Percentiles rank a stretch among this genome's conserved stretches.
These are phyloP conservation scores for Cladosporium phlei DNA, from an alignment of 2,329 filamentous ascomycete genomes.

Conservation along the genomic window DNA sequence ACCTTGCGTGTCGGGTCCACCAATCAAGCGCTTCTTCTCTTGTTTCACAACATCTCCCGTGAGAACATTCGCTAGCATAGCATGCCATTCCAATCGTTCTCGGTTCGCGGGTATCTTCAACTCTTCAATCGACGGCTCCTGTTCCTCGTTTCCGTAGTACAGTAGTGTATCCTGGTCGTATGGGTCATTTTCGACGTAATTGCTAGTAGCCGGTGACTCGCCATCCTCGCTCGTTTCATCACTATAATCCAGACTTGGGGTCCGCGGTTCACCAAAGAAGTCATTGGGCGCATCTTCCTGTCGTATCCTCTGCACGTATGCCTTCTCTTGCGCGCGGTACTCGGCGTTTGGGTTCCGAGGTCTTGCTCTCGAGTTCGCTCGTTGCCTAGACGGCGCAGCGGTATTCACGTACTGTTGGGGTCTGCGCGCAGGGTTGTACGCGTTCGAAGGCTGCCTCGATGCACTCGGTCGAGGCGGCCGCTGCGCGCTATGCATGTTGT, in stretches of 20 bases:
- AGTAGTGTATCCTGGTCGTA: constrained; percentile 91
- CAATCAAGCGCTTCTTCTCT: constrained; percentile 93
- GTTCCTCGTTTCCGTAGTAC: constrained; percentile 85
- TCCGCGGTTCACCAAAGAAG: constrained; percentile 68
- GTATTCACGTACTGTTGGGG: constrained; percentile 45
- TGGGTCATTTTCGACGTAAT: constrained; percentile 72
- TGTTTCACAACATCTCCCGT: constrained; percentile 96
- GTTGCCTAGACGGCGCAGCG: constrained; percentile 43
- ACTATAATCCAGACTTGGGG: constrained; percentile 61
- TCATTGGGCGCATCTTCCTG: constrained; percentile 65
- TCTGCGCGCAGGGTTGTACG: constrained; percentile 46
- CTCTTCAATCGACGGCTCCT: constrained; percentile 85
- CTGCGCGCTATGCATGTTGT: constrained; percentile 23
- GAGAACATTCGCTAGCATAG: constrained; percentile 91
- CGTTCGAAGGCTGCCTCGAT: constrained; percentile 46
- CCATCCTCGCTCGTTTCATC: constrained; percentile 83
- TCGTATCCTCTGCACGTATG: constrained; percentile 86
- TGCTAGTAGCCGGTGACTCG: constrained; percentile 80
- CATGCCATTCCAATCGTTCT: constrained; percentile 94
- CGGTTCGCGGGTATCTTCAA: constrained; percentile 80
- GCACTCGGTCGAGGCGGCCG: constrained; percentile 35
- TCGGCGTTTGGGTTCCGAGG: constrained; percentile 64
- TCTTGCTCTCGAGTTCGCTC: constrained; percentile 55
- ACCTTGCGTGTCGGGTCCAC: constrained; percentile 68
- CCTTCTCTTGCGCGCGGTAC: constrained; percentile 82